These are phyloP conservation scores for Coemansia sp. DNA, from an alignment of 192 early-diverging fungal genomes.

Conservation along the genomic window DNA sequence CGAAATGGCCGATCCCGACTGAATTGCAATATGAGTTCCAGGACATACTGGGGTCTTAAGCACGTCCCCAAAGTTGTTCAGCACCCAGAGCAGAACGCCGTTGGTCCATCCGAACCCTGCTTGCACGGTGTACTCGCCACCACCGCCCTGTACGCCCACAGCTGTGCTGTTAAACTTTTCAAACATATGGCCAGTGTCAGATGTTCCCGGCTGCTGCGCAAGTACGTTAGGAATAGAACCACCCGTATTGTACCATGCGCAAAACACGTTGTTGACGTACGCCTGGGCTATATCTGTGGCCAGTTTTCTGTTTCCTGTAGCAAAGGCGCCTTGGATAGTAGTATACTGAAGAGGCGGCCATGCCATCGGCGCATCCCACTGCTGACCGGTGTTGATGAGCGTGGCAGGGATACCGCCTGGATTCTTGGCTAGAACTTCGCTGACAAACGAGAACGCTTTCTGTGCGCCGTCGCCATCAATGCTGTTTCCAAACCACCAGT, in stretches of 20 bases:
- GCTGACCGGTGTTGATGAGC: constrained; percentile 56
- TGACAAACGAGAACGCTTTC: constrained; percentile 46
- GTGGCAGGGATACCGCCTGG: constrained; percentile 66
- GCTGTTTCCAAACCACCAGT: constrained; percentile 55
- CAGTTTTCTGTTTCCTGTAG: constrained; percentile 6
- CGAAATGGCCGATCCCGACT: neutral
- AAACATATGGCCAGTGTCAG: constrained; percentile 68
- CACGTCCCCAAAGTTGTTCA: constrained; percentile 47
- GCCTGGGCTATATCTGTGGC: constrained; percentile 51
- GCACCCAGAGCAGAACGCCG: constrained; percentile 63
- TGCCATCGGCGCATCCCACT: constrained; percentile 73
- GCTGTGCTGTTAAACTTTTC: constrained; percentile 67
- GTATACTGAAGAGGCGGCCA: constrained; percentile 69
- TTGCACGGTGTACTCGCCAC: constrained; percentile 71
- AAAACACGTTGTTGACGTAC: constrained; percentile 59
- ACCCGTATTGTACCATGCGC: constrained; percentile 68
- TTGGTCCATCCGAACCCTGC: constrained; percentile 80
- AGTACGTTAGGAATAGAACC: constrained; percentile 56
- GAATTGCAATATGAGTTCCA: neutral
- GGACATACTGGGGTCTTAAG: constrained; percentile 28
- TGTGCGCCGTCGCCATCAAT: constrained; percentile 12
- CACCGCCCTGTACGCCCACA: constrained; percentile 53
- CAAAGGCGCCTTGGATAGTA: constrained; percentile 52
- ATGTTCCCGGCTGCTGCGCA: constrained; percentile 28
- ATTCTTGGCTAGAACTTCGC: constrained; percentile 32